Conservation (phyloP, 495 filamentous ascomycete genomes). For the Hyaloscypha hepaticicola region DNA sequence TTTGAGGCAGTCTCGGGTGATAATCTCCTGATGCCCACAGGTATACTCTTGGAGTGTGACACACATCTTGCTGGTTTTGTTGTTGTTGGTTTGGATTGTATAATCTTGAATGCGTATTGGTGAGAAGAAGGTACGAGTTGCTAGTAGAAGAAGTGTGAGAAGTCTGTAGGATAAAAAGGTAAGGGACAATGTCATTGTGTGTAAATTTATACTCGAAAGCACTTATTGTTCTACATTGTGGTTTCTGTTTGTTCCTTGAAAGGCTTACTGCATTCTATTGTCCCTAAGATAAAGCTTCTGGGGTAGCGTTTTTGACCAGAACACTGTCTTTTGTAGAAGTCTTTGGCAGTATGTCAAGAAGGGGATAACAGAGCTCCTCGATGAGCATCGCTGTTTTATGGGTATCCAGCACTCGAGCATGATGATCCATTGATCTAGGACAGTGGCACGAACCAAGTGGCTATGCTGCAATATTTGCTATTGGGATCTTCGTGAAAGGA, state of each 20-base stretch:
- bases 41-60: not conserved
- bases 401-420: too few species aligned
- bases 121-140: not conserved
- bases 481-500: not conserved
- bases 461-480: not conserved
- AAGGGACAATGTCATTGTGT: not conserved
- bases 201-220: not conserved
- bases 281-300: not conserved
- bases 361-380: too few species aligned
- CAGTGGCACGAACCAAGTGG: too few species aligned
- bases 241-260: not conserved
- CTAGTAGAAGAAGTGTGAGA: not conserved
- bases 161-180: not conserved
- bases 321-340: not conserved
- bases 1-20: not conserved
- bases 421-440: too few species aligned
- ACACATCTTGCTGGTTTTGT: not conserved
- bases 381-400: too few species aligned
- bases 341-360: too few species aligned
- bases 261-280: not conserved
- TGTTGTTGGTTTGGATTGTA: not conserved
- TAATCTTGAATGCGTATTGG: not conserved
- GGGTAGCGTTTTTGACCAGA: too few species aligned
- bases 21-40: not conserved
- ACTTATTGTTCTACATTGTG: not conserved